Evolutionary conservation across 2,329 filamentous ascomycete species (phyloP), one percentile per base, ranked within the genome.

Genomic region (Beauveria australis): DNA sequence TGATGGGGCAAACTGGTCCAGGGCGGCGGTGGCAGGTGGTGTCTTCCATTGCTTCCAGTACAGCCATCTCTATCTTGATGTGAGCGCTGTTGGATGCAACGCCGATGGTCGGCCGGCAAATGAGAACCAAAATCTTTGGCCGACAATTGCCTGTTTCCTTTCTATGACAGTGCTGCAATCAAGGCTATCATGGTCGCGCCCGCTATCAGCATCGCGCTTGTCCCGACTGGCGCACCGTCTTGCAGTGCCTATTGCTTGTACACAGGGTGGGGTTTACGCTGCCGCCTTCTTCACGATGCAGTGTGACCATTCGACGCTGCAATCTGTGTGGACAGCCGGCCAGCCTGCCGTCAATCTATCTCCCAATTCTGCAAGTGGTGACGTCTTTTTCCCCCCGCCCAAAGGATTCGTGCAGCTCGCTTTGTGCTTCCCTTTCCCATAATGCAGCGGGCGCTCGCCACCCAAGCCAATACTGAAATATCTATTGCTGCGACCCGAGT

Each of bases 71-170:
- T 49, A 12, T n/a, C 12, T 28, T 24, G 28, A 37, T 52, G 48
- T 48, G 47, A 59, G 9, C 7, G n/a, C 7, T 40, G 26, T 44
- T 4, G 18, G 19, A 2, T 44, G 7, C 28, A 33, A 53, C 22
- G 47, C 56, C 56, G 47, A 59, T 59, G 33, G 33, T 59, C 56
- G 43, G 53, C 53, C 43, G 47, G 56, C 41, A 46, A 55, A 10
- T 24, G 26, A 24, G 30, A 5, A n/a, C 24, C 14, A 7, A 3
- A n/a, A 51, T 24, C 41, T 37, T 37, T 44, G 16, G 40, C 52
- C 52, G 52, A 18, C 37, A 44, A 43, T 54, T 28, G 22, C 40
- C 52, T 43, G 41, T 28, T 47, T 3, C 18, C 24, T 3, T 55
- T 28, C 41, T 47, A 12, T 46, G 40, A 18, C n/a, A 19, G 9